Evolutionary conservation across 257 asterid species (phyloP), one percentile per base, ranked within the genome.

Genomic region (Rauvolfia tetraphylla): DNA sequence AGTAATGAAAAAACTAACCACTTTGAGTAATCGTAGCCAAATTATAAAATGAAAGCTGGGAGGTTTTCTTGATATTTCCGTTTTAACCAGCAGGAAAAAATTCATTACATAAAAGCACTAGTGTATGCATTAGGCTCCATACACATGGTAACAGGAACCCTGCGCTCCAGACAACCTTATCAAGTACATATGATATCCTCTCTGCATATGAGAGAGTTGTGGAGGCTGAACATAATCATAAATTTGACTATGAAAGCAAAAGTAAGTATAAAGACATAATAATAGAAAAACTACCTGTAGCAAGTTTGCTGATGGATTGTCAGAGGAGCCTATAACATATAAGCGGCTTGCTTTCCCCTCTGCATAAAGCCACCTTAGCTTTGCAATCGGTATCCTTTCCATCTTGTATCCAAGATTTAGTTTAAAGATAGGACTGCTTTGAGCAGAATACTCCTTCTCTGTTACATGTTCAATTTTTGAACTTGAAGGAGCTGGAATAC

Each of bases 331-430:
- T 75, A 90, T 78, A 73, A 84, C 99, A 68, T 92, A 95, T 25
- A 95, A 79, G 44, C 98, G 90, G 79, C 92, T 90, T 34, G 94
- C 88, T 90, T 95, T 95, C 54, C 95, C 98, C 79, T 90, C 97
- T 69, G 80, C 85, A 70, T 87, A 86, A 36, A 34, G 80, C 96
- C 96, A 92, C 76, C 86, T 95, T 22, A 95, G 71, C 85, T 87
- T 92, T 59, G 86, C 79, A 73, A 95, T 90, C 5, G 99, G 96
- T 42, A 90, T 80, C 82, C 86, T 95, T 49, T 95, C 97, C 9
- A 90, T 87, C 82, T 92, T 92, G 80, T 90, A 95, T 71, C 96
- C 98, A 75, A 95, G 95, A 83, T 87, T 95, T 76, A 95, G 90
- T 88, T 95, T 95, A 78, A 75, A 88, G 76, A 82, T 66, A 61